These are phyloP conservation scores for Aspergillus ibericus DNA, from an alignment of 2,329 filamentous ascomycete species.

Conservation along the genomic window DNA sequence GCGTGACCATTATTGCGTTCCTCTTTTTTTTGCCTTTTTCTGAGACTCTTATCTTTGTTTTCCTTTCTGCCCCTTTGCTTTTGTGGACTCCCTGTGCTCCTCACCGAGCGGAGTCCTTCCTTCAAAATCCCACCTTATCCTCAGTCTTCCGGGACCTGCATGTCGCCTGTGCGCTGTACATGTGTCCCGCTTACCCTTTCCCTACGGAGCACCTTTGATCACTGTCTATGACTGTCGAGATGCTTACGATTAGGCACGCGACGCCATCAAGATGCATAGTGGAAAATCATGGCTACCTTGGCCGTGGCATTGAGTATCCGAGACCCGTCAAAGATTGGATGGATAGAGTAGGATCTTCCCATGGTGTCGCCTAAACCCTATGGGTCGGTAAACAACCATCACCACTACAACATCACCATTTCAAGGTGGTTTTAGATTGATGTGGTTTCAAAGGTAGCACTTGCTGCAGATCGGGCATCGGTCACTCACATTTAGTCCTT, in stretches of 20 bases:
- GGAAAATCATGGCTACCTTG: background rate
- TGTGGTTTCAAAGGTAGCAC: background rate
- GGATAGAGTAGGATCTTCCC: background rate
- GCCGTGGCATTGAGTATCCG: background rate
- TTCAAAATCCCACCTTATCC: no score
- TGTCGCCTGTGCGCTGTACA: background rate
- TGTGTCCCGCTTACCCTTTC: background rate
- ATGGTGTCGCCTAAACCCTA: background rate
- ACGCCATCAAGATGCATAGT: background rate
- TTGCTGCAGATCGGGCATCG: background rate
- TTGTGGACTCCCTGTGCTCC: background rate
- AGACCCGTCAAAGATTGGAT: background rate
- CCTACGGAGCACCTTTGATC: background rate
- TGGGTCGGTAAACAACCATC: background rate
- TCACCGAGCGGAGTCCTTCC: no score
- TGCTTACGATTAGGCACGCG: background rate
- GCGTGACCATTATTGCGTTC: background rate
- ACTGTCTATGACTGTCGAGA: background rate
- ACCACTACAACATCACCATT: background rate
- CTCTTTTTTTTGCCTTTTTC: background rate
- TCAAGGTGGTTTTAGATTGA: no score
- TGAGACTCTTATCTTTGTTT: background rate
- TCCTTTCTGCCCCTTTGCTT: background rate
- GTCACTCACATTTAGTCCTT: background rate
- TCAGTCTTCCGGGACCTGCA: background rate